Conservation (phyloP, 768 basidiomycete species). For the Hydnomerulius pinastri region DNA sequence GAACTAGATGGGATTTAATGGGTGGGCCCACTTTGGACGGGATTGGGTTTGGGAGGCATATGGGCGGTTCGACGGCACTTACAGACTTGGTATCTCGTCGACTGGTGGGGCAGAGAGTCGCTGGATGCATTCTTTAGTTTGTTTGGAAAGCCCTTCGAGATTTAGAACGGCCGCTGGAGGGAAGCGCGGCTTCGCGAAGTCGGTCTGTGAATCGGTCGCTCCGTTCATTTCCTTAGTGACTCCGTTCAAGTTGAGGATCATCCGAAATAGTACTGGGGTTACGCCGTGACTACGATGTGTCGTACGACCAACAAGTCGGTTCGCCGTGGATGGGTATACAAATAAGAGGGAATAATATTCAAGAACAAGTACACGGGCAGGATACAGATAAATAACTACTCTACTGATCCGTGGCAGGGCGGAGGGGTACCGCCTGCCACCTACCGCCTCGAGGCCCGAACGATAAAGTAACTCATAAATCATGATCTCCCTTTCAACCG, state of each 20-base stretch:
- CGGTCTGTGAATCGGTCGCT: not conserved
- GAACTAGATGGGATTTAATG: slow-evolving; percentile 26
- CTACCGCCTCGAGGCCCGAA: slow-evolving; percentile 7
- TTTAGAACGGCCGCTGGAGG: slow-evolving; percentile 8
- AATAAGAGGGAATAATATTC: not conserved
- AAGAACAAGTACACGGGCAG: slow-evolving; percentile 12
- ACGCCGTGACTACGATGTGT: no score
- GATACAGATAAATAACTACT: slow-evolving; percentile 28
- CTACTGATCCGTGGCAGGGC: no score
- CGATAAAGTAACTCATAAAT: not conserved
- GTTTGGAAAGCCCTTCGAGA: slow-evolving; percentile 14
- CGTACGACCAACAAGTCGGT: no score
- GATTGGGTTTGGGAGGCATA: not conserved
- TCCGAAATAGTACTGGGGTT: no score
- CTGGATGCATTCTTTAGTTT: slow-evolving; percentile 35
- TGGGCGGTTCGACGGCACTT: slow-evolving; percentile 41
- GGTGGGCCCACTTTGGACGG: not conserved
- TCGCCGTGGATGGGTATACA: no score
- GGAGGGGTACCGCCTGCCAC: no score
- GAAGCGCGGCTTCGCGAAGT: not conserved
- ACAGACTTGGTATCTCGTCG: slow-evolving; percentile 50
- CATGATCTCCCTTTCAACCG: slow-evolving; percentile 21
- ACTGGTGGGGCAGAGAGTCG: slow-evolving; percentile 37
- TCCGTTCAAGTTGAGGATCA: no score
- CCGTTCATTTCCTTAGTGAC: not conserved